A percentile compares a stretch with the other conserved stretches of the same genome.
Conservation (phyloP, 495 filamentous ascomycete species). For the Annulohypoxylon bovei region DNA sequence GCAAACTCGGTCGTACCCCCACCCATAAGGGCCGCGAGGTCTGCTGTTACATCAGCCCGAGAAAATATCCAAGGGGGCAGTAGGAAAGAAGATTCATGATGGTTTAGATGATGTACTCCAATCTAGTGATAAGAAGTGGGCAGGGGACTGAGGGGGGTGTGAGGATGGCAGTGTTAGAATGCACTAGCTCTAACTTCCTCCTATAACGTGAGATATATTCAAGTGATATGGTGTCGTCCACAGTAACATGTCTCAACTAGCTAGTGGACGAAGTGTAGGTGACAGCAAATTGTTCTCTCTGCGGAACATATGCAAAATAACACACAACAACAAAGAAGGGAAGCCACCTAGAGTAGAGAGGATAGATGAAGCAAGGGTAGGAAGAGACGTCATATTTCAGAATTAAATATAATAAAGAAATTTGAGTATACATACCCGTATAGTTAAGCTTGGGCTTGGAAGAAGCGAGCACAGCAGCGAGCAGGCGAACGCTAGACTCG, state of each 20-base stretch:
- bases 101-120: neutral
- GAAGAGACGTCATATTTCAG: neutral
- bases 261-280: neutral
- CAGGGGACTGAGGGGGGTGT: neutral
- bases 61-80: neutral
- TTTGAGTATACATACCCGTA: slow-evolving; percentile 53
- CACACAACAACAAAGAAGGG: neutral
- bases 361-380: neutral
- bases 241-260: neutral
- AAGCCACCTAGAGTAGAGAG: neutral
- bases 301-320: neutral
- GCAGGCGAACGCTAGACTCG: slow-evolving; percentile 58
- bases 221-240: neutral
- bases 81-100: neutral
- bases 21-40: slow-evolving; percentile 35
- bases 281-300: neutral
- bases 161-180: neutral
- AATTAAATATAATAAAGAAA: neutral
- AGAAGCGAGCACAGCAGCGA: slow-evolving; percentile 62
- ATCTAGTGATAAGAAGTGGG: neutral
- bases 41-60: slow-evolving; percentile 32
- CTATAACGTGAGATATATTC: neutral
- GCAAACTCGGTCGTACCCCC: slow-evolving; percentile 45
- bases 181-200: neutral
- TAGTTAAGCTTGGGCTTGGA: slow-evolving; percentile 57